Evolutionary conservation across 805 yeast genomes (phyloP).

Genomic region (Candida lessepsii): DNA sequence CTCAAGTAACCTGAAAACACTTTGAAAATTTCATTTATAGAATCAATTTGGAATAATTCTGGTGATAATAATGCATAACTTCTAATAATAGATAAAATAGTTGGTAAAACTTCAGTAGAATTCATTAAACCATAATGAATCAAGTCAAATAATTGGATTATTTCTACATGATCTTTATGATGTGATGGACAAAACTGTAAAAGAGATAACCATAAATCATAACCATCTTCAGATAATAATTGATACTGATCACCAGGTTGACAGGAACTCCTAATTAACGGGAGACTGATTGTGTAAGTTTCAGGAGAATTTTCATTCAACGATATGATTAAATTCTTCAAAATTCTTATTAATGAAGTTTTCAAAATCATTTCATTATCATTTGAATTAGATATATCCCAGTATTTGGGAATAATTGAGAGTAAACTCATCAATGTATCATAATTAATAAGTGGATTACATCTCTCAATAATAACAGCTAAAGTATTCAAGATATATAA

Average conservation of each 20-base stretch:
- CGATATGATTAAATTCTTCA: conserved; percentile 55
- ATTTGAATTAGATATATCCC: conserved; percentile 58
- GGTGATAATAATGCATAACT: conserved; percentile 58
- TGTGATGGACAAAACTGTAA: conserved; percentile 57
- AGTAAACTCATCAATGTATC: conserved; percentile 52
- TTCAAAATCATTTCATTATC: conserved; percentile 42
- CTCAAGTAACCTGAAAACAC: conserved; percentile 53
- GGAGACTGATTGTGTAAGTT: conserved; percentile 57
- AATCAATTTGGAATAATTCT: conserved; percentile 34
- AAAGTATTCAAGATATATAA: conserved; percentile 69
- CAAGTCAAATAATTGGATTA: conserved; percentile 49
- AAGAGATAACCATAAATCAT: conserved; percentile 75
- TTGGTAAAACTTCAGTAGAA: conserved; percentile 73
- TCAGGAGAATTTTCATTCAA: conserved; percentile 51
- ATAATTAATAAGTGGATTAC: conserved; percentile 60
- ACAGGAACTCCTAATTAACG: conserved; percentile 66
- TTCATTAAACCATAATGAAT: conserved; percentile 58
- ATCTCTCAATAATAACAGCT: conserved; percentile 58
- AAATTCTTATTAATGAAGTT: conserved; percentile 47
- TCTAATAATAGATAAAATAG: conserved; percentile 58
- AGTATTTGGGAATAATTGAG: conserved; percentile 61
- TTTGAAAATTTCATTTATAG: conserved; percentile 43
- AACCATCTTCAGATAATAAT: conserved; percentile 79
- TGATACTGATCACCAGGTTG: conserved; percentile 39
- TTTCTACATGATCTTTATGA: conserved; percentile 23